phyloP scores from a whole-genome alignment of 805 yeast genomes.

The Ogataea haglerorum region DNA sequence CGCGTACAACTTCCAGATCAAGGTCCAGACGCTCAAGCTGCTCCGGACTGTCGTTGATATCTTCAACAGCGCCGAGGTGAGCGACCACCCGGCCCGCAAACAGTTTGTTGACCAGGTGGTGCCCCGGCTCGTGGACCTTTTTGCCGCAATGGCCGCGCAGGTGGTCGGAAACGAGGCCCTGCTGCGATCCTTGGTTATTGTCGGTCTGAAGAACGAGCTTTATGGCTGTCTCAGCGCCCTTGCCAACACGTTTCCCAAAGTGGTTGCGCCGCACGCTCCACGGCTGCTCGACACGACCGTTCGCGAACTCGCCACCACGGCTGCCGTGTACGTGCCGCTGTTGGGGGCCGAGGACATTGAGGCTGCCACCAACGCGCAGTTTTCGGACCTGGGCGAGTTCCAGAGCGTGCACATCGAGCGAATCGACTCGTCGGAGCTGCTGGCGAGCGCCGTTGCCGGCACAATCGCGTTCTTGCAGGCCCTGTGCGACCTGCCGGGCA shows the following conservation, averaged over 20 bases:
- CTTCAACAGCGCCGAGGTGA: conserved; percentile 49
- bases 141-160: conserved; percentile 13
- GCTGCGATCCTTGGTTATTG: conserved; percentile 16
- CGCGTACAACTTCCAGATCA: conserved; percentile 33
- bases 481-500: conserved; percentile 20
- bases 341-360: conserved; percentile 6
- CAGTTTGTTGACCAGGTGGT: conserved; percentile 32
- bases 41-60: conserved; percentile 52
- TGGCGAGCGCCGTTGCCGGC: conserved; percentile 26
- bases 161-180: conserved; percentile 2
- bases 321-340: conserved; percentile 20
- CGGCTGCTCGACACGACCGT: conserved; percentile 16
- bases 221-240: conserved; percentile 28
- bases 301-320: conserved; percentile 20
- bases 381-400: conserved; percentile 23
- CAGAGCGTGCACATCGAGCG: conserved; percentile 22
- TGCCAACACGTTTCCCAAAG: conserved; percentile 24
- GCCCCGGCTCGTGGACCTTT: conserved; percentile 27
- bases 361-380: conserved; percentile 5
- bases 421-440: conserved; percentile 20
- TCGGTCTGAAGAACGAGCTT: conserved; percentile 27
- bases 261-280: conserved; percentile 10
- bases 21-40: conserved; percentile 47
- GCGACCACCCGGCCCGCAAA: conserved; percentile 36
- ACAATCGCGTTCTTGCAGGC: conserved; percentile 33